These are phyloP conservation scores for Tolypocladium endophyticum DNA, from an alignment of 2,329 filamentous ascomycete genomes.

Conservation along the genomic window DNA sequence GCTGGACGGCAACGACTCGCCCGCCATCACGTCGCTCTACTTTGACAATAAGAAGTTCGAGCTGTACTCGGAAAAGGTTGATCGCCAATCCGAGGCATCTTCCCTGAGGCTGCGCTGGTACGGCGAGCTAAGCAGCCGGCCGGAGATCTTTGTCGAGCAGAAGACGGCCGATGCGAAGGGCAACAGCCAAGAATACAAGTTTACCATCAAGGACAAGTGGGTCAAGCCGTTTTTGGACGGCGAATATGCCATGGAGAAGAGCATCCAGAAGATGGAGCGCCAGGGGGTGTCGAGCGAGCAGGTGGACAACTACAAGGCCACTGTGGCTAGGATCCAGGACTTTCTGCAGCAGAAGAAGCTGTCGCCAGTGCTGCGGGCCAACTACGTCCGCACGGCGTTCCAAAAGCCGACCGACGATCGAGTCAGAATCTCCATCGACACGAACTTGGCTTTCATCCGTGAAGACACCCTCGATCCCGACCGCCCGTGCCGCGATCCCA, in stretches of 20 bases:
- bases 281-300: slow-evolving; percentile 57
- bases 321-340: slow-evolving; percentile 65
- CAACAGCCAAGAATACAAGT: slow-evolving; percentile 66
- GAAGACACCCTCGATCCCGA: slow-evolving; percentile 67
- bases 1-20: slow-evolving; percentile 70
- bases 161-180: slow-evolving; percentile 74
- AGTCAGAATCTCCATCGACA: slow-evolving; percentile 87
- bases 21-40: slow-evolving; percentile 89
- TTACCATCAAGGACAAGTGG: slow-evolving; percentile 90
- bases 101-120: slow-evolving; percentile 89
- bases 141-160: slow-evolving; percentile 79
- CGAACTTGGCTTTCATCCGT: slow-evolving; percentile 77
- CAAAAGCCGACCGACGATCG: slow-evolving; percentile 90
- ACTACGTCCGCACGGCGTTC: slow-evolving; percentile 90
- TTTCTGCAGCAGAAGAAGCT: slow-evolving; percentile 71
- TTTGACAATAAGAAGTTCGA: slow-evolving; percentile 84
- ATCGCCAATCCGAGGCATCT: slow-evolving; percentile 61
- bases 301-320: slow-evolving; percentile 58
- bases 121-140: slow-evolving; percentile 66
- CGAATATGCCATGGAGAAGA: slow-evolving; percentile 88
- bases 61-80: slow-evolving; percentile 78
- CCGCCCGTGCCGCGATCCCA: slow-evolving; percentile 79
- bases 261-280: slow-evolving; percentile 74
- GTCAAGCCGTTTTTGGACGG: slow-evolving; percentile 77
- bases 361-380: slow-evolving; percentile 78